Base-by-base conservation (phyloP, 352 stramenopile species). In the Pythium graminicola region DNA sequence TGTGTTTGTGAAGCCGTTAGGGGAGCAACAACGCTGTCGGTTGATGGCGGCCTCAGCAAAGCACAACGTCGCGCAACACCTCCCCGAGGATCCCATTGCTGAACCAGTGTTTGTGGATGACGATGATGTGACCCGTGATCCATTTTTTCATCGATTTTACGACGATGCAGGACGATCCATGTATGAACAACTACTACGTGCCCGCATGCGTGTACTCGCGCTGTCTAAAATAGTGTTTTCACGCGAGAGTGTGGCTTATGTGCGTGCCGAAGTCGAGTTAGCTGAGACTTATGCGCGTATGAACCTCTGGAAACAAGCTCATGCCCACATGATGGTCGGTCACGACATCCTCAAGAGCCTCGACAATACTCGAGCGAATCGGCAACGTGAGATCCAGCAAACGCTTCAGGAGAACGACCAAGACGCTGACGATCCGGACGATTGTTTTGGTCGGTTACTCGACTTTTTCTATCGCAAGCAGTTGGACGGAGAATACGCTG, bases 221-320 rank as follows among this genome's bases (percentile, higher is more conserved):
- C 61, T 87, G 9, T 55, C 76, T 16, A 86, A 84, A 31, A 48
- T 89, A 13, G 59, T 73, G 1, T 59, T 74, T 23, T 70, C 72
- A 0, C 49, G 69, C 1, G 49, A 69, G 6, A 76, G 65, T 17
- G 43, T 73, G n/a, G 53, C 52, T 26, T 74, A 65, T 49, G 63
- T 72, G 17, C 62, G 60, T 2, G 76, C 76, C 2, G 66, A 84
- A n/a, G 49, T 85, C 14, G 70, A 81, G 53, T 44, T 89, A 7
- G 76, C 64, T 0, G 76, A 85, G 45, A 57, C 51, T 2, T 89
- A 87, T 28, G 64, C 73, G 4, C 60, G 72, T 0, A 47, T 85
- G 31, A 81, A 76, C 35, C 65, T 89, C 11, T 87, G 78, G 78
- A 87, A 89, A 39, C 78, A 89, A 35, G 73, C 69, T 0, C 64